Base-by-base conservation (phyloP, 176 grass and related monocot genomes). In the Juncus effusus region DNA sequence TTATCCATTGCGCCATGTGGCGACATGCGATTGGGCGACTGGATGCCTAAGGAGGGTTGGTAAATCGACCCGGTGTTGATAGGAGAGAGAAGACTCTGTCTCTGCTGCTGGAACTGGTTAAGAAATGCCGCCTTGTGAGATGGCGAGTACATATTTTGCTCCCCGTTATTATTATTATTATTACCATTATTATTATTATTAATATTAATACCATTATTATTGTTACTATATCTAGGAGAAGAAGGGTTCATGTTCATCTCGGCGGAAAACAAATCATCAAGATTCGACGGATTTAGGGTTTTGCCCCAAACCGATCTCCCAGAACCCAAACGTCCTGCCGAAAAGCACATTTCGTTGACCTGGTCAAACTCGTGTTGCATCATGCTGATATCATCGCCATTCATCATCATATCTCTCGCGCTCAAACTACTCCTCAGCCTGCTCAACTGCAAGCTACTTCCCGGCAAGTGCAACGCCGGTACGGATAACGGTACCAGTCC, bases 101-200 rank as follows among this genome's bases (percentile, higher is more conserved):
- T 84, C 73, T 85, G 90, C 67, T 95, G 90, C 79, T 95, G 90
- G 39, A 95, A 90, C 69, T 95, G 90, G 62, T 81, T 80, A 15
- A 95, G 80, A 15, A 90, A 80, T 56, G 79, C 82, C 82, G 74
- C 61, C 64, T 83, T 95, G 70, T 95, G 86, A 4, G 86, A 95
- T 14, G 90, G 82, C 4, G 86, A 90, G 57, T 89, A 90, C 19
- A 83, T 65, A 54, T 77, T 47, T 68, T 95, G 82, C 40, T 90
- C 85, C 38, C 80, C 79, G 60, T 75, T 87, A 57, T 47, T 47
- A 11, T 38, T 35, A 56, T 47, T 37, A 37, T 42, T 54, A 67
- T 65, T 73, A 78, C 87, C 83, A 49, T 96, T 87, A 47, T 53
- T 44, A 7, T 35, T 42, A 69, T 70, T 84, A 65, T 65, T 70